Percentiles rank a stretch among this genome's conserved stretches.
Conservation (phyloP, 108 stramenopile species). For the Phaeodactylum tricornutum region DNA sequence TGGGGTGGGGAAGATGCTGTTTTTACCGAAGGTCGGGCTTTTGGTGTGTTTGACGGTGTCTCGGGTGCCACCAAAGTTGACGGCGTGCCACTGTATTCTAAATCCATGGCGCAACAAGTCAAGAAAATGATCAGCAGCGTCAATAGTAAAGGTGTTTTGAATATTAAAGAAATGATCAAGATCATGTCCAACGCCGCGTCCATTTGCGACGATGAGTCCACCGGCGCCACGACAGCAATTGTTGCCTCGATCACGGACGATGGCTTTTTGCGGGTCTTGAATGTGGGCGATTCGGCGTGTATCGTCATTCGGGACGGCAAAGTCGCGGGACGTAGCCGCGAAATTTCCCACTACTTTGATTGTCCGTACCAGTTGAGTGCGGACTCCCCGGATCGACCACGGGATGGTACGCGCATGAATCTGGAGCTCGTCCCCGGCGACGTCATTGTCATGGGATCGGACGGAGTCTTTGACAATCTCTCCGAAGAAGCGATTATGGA, state of each 20-base stretch:
- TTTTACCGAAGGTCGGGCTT: conserved; percentile 54
- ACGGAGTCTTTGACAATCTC: conserved; percentile 87
- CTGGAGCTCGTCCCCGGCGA: conserved; percentile 63
- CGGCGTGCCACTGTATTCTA: conserved; percentile 68
- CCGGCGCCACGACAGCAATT: conserved; percentile 78
- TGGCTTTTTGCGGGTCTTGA: conserved; percentile 59
- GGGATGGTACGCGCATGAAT: conserved; percentile 65
- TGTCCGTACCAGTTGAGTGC: conserved; percentile 81
- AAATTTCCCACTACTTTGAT: conserved; percentile 80
- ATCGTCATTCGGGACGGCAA: conserved; percentile 59
- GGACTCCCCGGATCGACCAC: conserved; percentile 70
- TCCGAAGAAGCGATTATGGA: conserved; percentile 34
- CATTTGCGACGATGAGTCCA: conserved; percentile 48
- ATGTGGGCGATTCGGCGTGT: conserved; percentile 72
- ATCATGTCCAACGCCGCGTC: conserved; percentile 46
- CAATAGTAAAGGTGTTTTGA: conserved; percentile 15
- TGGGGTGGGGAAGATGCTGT: conserved; percentile 88
- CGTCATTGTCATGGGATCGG: conserved; percentile 62
- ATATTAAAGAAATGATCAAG: conserved; percentile 44
- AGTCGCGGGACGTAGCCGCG: conserved; percentile 53
- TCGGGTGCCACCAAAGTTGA: conserved; percentile 70
- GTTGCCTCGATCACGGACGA: conserved; percentile 69
- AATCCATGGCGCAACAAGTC: conserved; percentile 51
- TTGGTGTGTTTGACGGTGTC: conserved; percentile 87
- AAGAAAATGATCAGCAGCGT: conserved; percentile 25